phyloP scores from a whole-genome alignment of 805 yeast genomes.

The Metschnikowia rubicola region DNA sequence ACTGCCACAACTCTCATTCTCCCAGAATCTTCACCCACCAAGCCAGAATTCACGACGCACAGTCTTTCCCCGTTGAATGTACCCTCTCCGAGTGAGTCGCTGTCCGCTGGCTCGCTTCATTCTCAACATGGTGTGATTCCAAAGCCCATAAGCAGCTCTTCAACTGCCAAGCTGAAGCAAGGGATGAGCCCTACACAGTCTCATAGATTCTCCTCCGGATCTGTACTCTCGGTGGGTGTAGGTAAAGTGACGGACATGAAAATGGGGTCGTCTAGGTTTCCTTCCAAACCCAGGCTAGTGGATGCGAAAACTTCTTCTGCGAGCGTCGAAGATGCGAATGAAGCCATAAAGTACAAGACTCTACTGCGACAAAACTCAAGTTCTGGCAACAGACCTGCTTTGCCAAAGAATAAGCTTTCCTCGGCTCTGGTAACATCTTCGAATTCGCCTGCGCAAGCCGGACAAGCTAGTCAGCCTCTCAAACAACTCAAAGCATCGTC shows the following conservation, averaged over 20 bases:
- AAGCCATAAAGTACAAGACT: not conserved
- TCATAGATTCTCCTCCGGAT: conserved; percentile 36
- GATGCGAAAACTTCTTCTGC: conserved; percentile 11
- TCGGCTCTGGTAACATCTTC: conserved; percentile 10
- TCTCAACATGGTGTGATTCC: not conserved
- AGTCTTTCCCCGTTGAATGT: not conserved
- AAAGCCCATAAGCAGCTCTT: conserved; percentile 1
- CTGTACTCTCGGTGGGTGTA: conserved; percentile 39
- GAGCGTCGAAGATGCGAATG: conserved; percentile 7
- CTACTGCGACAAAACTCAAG: conserved; percentile 1
- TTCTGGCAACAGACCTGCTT: conserved; percentile 1
- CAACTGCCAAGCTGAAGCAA: conserved; percentile 3
- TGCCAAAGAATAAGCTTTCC: conserved; percentile 9
- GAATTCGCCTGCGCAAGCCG: conserved; percentile 1
- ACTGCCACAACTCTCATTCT: conserved; percentile 6
- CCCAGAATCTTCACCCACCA: conserved; percentile 2
- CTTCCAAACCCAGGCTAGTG: conserved; percentile 15
- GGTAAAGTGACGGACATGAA: conserved; percentile 32
- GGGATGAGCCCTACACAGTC: conserved; percentile 22
- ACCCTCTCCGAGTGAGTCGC: conserved; percentile 1
- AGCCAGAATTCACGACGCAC: conserved; percentile 1
- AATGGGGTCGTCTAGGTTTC: conserved; percentile 5
- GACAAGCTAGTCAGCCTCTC: conserved; percentile 48
- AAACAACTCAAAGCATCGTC: conserved; percentile 81
- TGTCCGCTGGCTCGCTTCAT: not conserved